Evolutionary conservation across 2,329 filamentous ascomycete species (phyloP).

Genomic region (Neofusicoccum sp.): DNA sequence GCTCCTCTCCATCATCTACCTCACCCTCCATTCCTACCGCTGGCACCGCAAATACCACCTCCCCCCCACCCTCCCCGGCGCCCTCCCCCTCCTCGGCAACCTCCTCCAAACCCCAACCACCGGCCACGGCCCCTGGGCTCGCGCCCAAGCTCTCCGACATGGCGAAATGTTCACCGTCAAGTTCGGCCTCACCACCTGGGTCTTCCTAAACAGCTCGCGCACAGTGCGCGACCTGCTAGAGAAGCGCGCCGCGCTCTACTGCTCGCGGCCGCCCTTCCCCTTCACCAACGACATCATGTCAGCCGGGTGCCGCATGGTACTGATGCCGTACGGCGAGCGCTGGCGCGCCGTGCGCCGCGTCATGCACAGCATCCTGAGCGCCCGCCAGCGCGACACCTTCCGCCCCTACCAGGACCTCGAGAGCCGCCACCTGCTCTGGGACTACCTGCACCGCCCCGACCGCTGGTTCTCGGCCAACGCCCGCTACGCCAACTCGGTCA

Average conservation of each 20-base stretch:
- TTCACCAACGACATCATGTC: conserved; percentile 33
- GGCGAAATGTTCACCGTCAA: conserved; percentile 1
- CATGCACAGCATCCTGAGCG: conserved; percentile 37
- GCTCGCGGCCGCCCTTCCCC: conserved; percentile 26
- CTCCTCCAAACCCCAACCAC: not conserved
- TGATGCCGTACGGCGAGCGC: conserved; percentile 33
- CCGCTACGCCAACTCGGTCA: conserved; percentile 35
- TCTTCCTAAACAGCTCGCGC: conserved; percentile 28
- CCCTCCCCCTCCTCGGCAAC: conserved; percentile 17
- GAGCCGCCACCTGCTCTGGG: conserved; percentile 31
- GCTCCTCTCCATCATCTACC: not conserved
- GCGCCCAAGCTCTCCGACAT: not conserved
- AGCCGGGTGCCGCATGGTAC: conserved; percentile 32
- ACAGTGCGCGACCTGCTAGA: conserved; percentile 27
- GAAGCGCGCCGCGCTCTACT: conserved; percentile 27
- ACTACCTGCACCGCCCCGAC: conserved; percentile 31
- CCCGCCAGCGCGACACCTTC: conserved; percentile 29
- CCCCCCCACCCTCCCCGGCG: not conserved
- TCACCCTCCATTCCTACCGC: not conserved
- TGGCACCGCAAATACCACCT: not conserved
- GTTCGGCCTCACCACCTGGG: conserved; percentile 21
- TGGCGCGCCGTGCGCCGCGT: conserved; percentile 35
- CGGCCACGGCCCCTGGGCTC: conserved; percentile 11
- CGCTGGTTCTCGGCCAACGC: conserved; percentile 31
- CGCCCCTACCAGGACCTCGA: conserved; percentile 38